These are phyloP conservation scores for Coprinopsis marcescibilis DNA, from an alignment of 768 basidiomycete species.

Conservation along the genomic window DNA sequence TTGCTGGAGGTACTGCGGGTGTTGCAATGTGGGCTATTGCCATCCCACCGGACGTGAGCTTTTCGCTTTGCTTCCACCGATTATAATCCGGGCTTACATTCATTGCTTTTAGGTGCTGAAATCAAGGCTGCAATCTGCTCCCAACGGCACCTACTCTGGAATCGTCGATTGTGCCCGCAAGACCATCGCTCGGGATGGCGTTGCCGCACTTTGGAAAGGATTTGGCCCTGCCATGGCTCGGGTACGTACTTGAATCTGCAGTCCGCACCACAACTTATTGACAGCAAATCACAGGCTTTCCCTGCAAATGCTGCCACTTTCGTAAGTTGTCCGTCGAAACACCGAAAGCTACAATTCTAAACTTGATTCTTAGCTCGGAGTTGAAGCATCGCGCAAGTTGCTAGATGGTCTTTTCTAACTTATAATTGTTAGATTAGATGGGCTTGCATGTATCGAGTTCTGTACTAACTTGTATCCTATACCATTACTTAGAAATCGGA, in stretches of 20 bases:
- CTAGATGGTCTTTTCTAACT: constrained; percentile 62
- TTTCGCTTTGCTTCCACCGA: neutral
- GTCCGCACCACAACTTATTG: too few species aligned
- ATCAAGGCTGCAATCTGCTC: constrained; percentile 92
- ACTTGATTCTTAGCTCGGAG: constrained; percentile 61
- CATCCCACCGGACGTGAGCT: constrained; percentile 90
- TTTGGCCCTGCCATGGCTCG: constrained; percentile 96
- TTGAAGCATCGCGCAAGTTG: constrained; percentile 81
- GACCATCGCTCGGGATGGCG: constrained; percentile 85
- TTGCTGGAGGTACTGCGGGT: constrained; percentile 92
- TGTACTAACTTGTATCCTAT: too few species aligned
- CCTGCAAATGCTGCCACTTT: constrained; percentile 96
- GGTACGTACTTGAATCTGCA: constrained; percentile 44
- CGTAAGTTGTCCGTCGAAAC: constrained; percentile 41
- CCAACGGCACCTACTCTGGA: constrained; percentile 95
- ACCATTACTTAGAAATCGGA: too few species aligned
- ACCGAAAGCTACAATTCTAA: neutral
- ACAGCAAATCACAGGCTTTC: constrained; percentile 82
- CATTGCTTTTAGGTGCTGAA: constrained; percentile 70
- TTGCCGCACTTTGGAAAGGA: constrained; percentile 89
- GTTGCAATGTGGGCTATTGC: constrained; percentile 98
- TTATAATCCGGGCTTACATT: neutral
- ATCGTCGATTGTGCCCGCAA: constrained; percentile 90
- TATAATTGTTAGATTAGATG: neutral
- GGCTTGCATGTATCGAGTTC: too few species aligned